Evolutionary conservation across 192 early-diverging fungal genomes (phyloP), one percentile per base, ranked within the genome.

Genomic region (Coemansia sp.): DNA sequence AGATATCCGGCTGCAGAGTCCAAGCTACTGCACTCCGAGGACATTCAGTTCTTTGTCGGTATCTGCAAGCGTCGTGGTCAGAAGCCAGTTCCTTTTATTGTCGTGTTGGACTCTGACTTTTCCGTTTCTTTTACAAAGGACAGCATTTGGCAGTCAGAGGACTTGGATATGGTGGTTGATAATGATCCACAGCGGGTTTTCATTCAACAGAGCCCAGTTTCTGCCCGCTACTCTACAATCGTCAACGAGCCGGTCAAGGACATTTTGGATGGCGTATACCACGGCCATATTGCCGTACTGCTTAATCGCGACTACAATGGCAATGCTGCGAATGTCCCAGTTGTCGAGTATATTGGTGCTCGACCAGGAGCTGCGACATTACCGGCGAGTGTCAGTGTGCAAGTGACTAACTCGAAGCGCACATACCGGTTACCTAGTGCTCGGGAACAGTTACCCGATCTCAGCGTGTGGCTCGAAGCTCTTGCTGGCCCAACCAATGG

Each of bases 61-160:
- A 56, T 77, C 58, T 77, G 80, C 72, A 67, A 72, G 72, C 78
- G 72, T 9, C 72, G 69, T n/a, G 78, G 78, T 27, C 89, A 92
- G 70, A 96, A 94, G 83, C 94, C 94, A 17, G 90, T 94, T 11
- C 92, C 96, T 38, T 98, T 95, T 82, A 91, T 98, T 65, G 91
- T 93, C 8, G 88, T 91, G 17, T 77, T 98, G 31, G 94, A 96
- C 74, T 89, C 91, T 58, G 91, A 93, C 78, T 94, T 98, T 83
- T 91, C 93, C 61, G 84, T 89, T 48, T 93, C 93, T 90, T 90
- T 96, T 78, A 92, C 90, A 83, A 96, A 96, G 85, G 92, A 95
- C 76, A 93, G 89, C 11, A 80, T 92, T 27, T 96, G 94, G 94
- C 92, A 94, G 75, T 89, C 91, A 1, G 94, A 98, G 68, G 89